Percentiles rank a stretch among this genome's conserved stretches.
These are phyloP conservation scores for Spathaspora hagerdaliae DNA, from an alignment of 805 yeast genomes.

Conservation along the genomic window DNA sequence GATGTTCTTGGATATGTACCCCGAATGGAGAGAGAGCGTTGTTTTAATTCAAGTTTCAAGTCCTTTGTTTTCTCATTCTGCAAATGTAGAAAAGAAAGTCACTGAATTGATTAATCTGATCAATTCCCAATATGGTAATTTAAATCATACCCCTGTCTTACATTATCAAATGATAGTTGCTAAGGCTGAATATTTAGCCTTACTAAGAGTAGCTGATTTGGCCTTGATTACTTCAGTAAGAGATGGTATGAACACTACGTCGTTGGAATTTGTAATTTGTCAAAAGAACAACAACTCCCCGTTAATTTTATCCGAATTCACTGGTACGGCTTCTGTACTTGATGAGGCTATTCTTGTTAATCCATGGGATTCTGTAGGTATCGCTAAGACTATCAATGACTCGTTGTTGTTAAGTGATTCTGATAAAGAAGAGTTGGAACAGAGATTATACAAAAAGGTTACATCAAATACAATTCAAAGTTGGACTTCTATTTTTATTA, in stretches of 20 bases:
- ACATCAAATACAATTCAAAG: slow-evolving; percentile 68
- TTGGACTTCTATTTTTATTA: slow-evolving; percentile 70
- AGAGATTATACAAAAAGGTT: slow-evolving; percentile 59
- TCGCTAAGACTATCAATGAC: slow-evolving; percentile 76
- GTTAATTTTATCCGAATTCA: slow-evolving; percentile 84
- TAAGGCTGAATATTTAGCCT: slow-evolving; percentile 83
- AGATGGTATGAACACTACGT: slow-evolving; percentile 96
- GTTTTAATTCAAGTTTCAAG: slow-evolving; percentile 90
- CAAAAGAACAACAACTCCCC: slow-evolving; percentile 74
- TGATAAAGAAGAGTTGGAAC: slow-evolving; percentile 44
- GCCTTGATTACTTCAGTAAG: slow-evolving; percentile 86
- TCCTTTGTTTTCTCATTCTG: slow-evolving; percentile 60
- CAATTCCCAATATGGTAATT: slow-evolving; percentile 78
- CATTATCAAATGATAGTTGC: slow-evolving; percentile 90
- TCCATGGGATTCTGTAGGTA: slow-evolving; percentile 96
- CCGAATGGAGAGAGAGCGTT: slow-evolving; percentile 85
- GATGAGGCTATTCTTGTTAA: slow-evolving; percentile 78
- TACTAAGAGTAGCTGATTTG: slow-evolving; percentile 84
- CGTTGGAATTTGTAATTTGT: slow-evolving; percentile 86
- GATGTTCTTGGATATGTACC: slow-evolving; percentile 81
- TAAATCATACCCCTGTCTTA: slow-evolving; percentile 82
- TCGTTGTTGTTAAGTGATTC: slow-evolving; percentile 54
- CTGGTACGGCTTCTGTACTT: slow-evolving; percentile 77
- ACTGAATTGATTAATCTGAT: slow-evolving; percentile 77
- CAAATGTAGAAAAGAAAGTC: slow-evolving; percentile 74